A percentile compares a stretch with the other conserved stretches of the same genome.
phyloP scores from a whole-genome alignment of 257 asterid species.

The Lantana camara region DNA sequence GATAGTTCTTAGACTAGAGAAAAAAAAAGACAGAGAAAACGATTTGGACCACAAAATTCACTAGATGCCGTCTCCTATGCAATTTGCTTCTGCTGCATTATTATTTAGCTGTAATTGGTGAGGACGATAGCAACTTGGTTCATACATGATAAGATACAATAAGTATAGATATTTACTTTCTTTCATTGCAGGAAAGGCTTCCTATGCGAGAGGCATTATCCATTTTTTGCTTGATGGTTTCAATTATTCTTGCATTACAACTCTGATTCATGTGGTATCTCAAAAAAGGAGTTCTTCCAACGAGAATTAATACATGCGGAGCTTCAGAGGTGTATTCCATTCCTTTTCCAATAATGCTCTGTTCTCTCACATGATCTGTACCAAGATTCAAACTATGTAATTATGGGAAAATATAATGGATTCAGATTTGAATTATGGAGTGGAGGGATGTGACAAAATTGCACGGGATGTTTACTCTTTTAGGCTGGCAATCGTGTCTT shows the following conservation, averaged over 20 bases:
- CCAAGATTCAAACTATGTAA: too few relatives aligned
- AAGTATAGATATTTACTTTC: neutral
- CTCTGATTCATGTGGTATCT: neutral
- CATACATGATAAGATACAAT: neutral
- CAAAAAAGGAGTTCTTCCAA: neutral
- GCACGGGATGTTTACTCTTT: conserved; percentile 2
- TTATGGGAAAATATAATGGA: too few relatives aligned
- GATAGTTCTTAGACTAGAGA: neutral
- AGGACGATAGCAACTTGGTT: neutral
- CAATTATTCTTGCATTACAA: conserved; percentile 8
- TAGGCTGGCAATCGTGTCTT: conserved; percentile 24
- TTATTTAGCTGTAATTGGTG: neutral
- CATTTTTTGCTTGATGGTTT: conserved; percentile 11
- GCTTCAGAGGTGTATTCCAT: neutral
- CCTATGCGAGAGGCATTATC: conserved; percentile 17
- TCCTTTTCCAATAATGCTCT: neutral
- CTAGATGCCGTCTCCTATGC: too few relatives aligned
- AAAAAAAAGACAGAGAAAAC: neutral
- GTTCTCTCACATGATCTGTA: too few relatives aligned
- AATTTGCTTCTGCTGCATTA: neutral
- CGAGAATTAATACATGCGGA: too few relatives aligned
- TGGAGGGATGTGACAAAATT: conserved; percentile 4
- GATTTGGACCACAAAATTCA: conserved; percentile 18
- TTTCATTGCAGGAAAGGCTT: conserved; percentile 27
- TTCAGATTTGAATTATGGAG: neutral